Base-by-base conservation (phyloP, 2,329 filamentous ascomycete genomes). In the Pseudocercospora crystallina region DNA sequence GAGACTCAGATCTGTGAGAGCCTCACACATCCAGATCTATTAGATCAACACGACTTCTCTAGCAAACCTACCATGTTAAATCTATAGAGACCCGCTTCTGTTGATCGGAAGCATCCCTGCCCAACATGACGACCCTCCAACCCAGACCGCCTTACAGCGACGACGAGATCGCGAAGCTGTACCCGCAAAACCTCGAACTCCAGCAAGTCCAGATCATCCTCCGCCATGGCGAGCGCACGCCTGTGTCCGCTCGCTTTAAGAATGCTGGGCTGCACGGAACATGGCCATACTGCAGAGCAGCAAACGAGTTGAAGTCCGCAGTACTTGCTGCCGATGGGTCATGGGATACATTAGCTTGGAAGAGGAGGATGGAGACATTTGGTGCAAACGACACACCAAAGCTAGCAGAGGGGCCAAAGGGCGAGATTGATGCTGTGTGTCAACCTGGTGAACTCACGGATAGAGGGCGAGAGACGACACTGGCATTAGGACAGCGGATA, bases 281-380 rank as follows among this genome's bases (percentile, higher is more conserved):
- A 71, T 99, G 94, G 94, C 90, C 94, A 1, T 97, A 96, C 73
- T 99, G 94, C 73, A 81, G 82, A 58, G 82, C 85, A 48, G 88
- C 87, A 15, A 81, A 83, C 52, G 84, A 86, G 59, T 80, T 97
- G 67, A 82, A 78, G 20, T 80, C 81, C 52, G 78, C 82, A 53
- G 78, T 85, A 17, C 74, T 82, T 57, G 74, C 73, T 34, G 79
- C 73, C 39, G 76, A 77, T 49, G 78, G 78, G 63, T 66, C 72
- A 45, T 86, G 81, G 81, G 78, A 83, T 60, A 72, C 73, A 1
- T 73, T 86, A 53, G 76, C 79, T 61, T 86, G 82, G 72, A 76
- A 84, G 60, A 82, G 90, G 54, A 83, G 87, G 40, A 78, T 96
- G 41, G 94, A 99, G 72, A 87, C 87, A 0, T 94, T 96, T 68